A percentile compares a stretch with the other conserved stretches of the same genome.
phyloP scores from a whole-genome alignment of 495 filamentous ascomycete genomes.

The Annulohypoxylon bovei region DNA sequence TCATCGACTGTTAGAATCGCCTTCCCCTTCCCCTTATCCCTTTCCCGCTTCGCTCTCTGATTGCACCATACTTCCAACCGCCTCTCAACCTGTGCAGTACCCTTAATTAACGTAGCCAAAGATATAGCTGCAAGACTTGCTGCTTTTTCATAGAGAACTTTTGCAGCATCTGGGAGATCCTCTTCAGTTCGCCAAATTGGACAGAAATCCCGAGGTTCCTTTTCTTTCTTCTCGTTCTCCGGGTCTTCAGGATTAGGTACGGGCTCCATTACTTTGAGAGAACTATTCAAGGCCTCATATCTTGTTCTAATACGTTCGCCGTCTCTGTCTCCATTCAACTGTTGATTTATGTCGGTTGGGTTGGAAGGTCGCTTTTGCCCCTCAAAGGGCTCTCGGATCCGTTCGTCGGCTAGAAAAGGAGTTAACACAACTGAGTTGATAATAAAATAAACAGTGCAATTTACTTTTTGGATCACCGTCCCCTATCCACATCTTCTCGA shows the following conservation, averaged over 20 bases:
- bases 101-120: slow-evolving; percentile 49
- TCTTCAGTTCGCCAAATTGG: slow-evolving; percentile 65
- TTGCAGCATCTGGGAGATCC: slow-evolving; percentile 65
- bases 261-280: slow-evolving; percentile 29
- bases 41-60: slow-evolving; percentile 48
- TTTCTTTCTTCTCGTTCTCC: slow-evolving; percentile 43
- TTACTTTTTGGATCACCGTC: slow-evolving; percentile 56
- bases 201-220: slow-evolving; percentile 65
- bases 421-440: background rate
- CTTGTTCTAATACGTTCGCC: background rate
- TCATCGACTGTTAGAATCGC: slow-evolving; percentile 38
- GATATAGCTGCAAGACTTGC: slow-evolving; percentile 55
- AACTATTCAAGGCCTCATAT: slow-evolving; percentile 24
- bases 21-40: slow-evolving; percentile 48
- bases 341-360: background rate
- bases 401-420: slow-evolving; percentile 24
- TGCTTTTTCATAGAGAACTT: slow-evolving; percentile 63
- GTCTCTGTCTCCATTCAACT: background rate
- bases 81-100: slow-evolving; percentile 61
- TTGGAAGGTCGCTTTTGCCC: slow-evolving; percentile 16
- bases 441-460: background rate
- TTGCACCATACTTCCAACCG: slow-evolving; percentile 63
- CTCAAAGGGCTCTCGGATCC: slow-evolving; percentile 30
- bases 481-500: slow-evolving; percentile 76
- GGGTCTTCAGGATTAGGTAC: slow-evolving; percentile 40